Percentiles rank a stretch among this genome's conserved stretches.
Conservation (phyloP, 805 yeast genomes). For the Tetrapisispora pingtungensis region DNA sequence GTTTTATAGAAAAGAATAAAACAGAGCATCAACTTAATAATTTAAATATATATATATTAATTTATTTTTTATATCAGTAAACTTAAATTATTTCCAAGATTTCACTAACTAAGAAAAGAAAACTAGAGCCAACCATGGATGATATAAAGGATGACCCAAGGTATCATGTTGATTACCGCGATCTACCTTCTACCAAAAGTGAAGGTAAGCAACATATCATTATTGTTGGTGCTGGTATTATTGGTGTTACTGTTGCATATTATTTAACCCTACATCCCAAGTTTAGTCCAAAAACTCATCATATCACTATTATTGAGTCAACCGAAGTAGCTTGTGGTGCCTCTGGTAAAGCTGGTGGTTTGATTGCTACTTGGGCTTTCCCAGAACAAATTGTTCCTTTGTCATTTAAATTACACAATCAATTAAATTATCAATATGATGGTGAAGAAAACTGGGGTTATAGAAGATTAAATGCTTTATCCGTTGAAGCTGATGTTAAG, state of each 20-base stretch:
- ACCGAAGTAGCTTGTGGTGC: slow-evolving; percentile 96
- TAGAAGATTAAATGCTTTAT: slow-evolving; percentile 78
- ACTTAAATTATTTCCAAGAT: not conserved
- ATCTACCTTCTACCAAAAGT: not conserved
- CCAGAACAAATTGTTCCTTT: slow-evolving; percentile 90
- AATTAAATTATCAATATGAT: slow-evolving; percentile 62
- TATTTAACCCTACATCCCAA: slow-evolving; percentile 75
- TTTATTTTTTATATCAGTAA: not conserved
- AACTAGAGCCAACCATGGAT: not conserved
- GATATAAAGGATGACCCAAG: not conserved
- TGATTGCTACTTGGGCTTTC: slow-evolving; percentile 91
- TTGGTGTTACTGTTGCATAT: slow-evolving; percentile 92
- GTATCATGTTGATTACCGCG: not conserved
- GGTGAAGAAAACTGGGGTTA: slow-evolving; percentile 91
- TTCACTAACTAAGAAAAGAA: not conserved
- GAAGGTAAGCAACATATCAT: slow-evolving; percentile 65
- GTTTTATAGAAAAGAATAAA: too few species aligned
- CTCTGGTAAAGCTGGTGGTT: slow-evolving; percentile 94
- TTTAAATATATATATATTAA: too few species aligned
- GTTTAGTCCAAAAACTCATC: slow-evolving; percentile 62
- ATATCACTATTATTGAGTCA: slow-evolving; percentile 78
- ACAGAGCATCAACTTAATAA: too few species aligned
- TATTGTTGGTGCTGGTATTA: slow-evolving; percentile 90
- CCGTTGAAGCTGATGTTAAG: slow-evolving; percentile 72
- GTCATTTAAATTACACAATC: slow-evolving; percentile 76